Evolutionary conservation across 805 yeast genomes (phyloP).

Genomic region (Saccharomyces eubayanus): DNA sequence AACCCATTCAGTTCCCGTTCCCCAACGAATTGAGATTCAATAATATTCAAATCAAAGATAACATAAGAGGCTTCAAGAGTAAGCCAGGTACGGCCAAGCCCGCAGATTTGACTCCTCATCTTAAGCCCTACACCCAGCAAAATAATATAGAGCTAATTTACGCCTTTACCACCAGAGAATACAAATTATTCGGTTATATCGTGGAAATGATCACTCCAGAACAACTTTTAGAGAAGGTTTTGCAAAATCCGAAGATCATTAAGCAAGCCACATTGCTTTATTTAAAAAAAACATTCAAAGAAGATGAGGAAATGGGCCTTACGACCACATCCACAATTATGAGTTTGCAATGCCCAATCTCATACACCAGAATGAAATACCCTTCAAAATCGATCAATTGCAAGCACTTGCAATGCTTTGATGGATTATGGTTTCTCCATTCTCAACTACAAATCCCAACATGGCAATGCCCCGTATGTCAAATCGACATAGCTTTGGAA

Average conservation of each 20-base stretch:
- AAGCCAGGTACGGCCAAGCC: slow-evolving; percentile 75
- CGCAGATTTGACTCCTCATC: slow-evolving; percentile 56
- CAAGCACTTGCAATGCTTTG: slow-evolving; percentile 82
- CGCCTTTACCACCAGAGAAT: slow-evolving; percentile 47
- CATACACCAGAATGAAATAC: slow-evolving; percentile 55
- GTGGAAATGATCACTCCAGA: slow-evolving; percentile 43
- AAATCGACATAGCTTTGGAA: slow-evolving; percentile 39
- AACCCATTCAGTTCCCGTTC: slow-evolving; percentile 65
- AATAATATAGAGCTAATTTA: slow-evolving; percentile 48
- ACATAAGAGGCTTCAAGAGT: slow-evolving; percentile 67
- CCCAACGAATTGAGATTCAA: slow-evolving; percentile 65
- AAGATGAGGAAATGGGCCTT: slow-evolving; percentile 62
- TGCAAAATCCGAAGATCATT: slow-evolving; percentile 44
- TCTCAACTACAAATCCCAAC: slow-evolving; percentile 73
- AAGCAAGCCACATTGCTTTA: slow-evolving; percentile 42
- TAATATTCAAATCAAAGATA: slow-evolving; percentile 39
- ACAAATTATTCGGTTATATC: slow-evolving; percentile 47
- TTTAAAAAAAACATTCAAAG: slow-evolving; percentile 33
- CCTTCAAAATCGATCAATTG: slow-evolving; percentile 71
- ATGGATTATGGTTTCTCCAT: slow-evolving; percentile 62
- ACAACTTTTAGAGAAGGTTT: slow-evolving; percentile 32
- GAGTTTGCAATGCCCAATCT: slow-evolving; percentile 70
- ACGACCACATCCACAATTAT: slow-evolving; percentile 58
- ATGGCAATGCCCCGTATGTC: slow-evolving; percentile 87
- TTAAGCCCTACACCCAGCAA: slow-evolving; percentile 24